Evolutionary conservation across 495 filamentous ascomycete genomes (phyloP).

Genomic region (Geoglossum glabrum): DNA sequence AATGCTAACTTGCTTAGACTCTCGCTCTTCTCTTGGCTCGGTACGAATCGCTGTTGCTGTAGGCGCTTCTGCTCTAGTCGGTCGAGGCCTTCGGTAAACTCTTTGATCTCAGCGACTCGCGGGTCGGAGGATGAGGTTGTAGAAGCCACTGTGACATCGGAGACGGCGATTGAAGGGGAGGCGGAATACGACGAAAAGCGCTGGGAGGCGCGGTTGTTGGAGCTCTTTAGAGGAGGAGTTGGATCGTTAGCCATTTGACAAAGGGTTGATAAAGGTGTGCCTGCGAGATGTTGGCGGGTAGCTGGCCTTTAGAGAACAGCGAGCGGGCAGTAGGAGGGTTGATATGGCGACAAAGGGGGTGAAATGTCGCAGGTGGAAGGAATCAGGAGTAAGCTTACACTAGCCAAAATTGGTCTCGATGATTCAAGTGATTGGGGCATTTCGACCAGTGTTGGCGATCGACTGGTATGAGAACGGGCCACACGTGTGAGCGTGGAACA

Average conservation of each 20-base stretch:
- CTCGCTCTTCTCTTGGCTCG: conserved; percentile 62
- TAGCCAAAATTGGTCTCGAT: conserved; percentile 12
- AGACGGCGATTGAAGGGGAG: conserved; percentile 48
- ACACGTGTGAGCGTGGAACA: neutral
- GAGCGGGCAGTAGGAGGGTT: neutral
- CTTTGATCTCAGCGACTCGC: conserved; percentile 47
- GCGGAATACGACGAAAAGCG: conserved; percentile 68
- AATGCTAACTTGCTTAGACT: conserved; percentile 78
- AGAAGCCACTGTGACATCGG: conserved; percentile 31
- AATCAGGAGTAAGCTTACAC: conserved; percentile 7
- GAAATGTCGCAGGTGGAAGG: neutral
- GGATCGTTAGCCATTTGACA: neutral
- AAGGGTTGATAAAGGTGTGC: too few relatives aligned
- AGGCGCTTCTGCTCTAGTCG: conserved; percentile 85
- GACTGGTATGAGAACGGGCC: neutral
- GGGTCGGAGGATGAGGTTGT: conserved; percentile 40
- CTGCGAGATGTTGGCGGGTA: too few relatives aligned
- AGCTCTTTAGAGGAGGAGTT: neutral
- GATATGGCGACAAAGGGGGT: conserved; percentile 2
- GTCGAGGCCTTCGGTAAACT: conserved; percentile 64
- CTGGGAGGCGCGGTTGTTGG: conserved; percentile 13
- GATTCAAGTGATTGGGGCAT: conserved; percentile 10
- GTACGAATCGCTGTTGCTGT: conserved; percentile 62
- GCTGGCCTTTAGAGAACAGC: too few relatives aligned
- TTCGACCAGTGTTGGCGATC: neutral